Conservation (phyloP, 768 basidiomycete genomes). For the Imleria badia region DNA sequence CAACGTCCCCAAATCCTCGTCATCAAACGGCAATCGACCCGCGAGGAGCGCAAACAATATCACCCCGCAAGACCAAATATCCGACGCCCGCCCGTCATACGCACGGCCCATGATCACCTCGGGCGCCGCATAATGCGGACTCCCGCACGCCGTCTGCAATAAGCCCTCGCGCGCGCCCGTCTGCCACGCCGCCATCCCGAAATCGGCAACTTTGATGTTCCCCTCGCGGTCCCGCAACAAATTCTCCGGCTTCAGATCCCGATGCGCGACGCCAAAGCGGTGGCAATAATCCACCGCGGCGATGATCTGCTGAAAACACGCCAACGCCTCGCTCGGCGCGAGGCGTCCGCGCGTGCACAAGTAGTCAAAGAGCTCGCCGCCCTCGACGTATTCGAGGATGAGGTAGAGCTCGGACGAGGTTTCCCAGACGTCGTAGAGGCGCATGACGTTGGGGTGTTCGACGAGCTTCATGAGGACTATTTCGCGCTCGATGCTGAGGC, state of each 20-base stretch:
- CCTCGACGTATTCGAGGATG: slow-evolving; percentile 92
- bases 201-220: slow-evolving; percentile 94
- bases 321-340: slow-evolving; percentile 67
- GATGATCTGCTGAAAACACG: slow-evolving; percentile 93
- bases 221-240: slow-evolving; percentile 78
- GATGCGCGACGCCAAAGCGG: slow-evolving; percentile 90
- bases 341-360: slow-evolving; percentile 78
- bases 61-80: slow-evolving; percentile 97
- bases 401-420: slow-evolving; percentile 85
- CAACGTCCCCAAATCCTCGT: slow-evolving; percentile 76
- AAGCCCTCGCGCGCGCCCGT: slow-evolving; percentile 51
- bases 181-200: slow-evolving; percentile 97
- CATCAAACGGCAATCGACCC: slow-evolving; percentile 90
- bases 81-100: slow-evolving; percentile 85
- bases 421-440: slow-evolving; percentile 97
- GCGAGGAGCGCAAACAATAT: slow-evolving; percentile 88
- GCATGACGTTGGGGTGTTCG: slow-evolving; percentile 92
- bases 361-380: slow-evolving; percentile 94
- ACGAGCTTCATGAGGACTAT: slow-evolving; percentile 98
- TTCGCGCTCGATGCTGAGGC: slow-evolving; percentile 85
- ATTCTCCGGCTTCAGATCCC: slow-evolving; percentile 95
- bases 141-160: slow-evolving; percentile 86
- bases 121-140: slow-evolving; percentile 93
- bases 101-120: slow-evolving; percentile 82
- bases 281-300: slow-evolving; percentile 90